Base-by-base conservation (phyloP, 179 eudicot genomes). In the Dionaea muscipula region DNA sequence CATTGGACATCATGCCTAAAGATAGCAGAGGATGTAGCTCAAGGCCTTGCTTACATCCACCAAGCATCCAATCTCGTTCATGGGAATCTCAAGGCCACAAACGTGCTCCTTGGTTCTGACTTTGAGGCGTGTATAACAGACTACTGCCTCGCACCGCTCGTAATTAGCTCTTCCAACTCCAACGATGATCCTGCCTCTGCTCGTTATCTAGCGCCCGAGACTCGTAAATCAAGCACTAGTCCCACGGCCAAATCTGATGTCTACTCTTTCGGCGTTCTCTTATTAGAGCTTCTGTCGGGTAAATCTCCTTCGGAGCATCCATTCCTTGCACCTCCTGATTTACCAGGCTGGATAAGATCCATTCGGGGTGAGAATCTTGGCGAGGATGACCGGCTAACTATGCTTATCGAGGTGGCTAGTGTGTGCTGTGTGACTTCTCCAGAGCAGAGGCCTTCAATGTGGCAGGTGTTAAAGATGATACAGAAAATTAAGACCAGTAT, bases 1-100 rank as follows among this genome's bases (percentile, higher is more conserved):
- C 97, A 89, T 65, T 89, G 97, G 97, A 89, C 97, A 12, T 89
- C 97, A 19, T 89, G 97, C 69, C 72, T 89, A 31, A 89, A 89
- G 67, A 81, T 89, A 60, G 97, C 97, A 20, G 95, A 89, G 63
- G 97, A 89, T 40, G 84, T 90, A 38, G 95, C 97, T 22, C 79
- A 83, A 46, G 97, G 95, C 62, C 94, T 90, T 23, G 83, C 94
- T 10, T 90, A 81, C 78, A 90, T 90, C 58, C 97, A 90, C 61
- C 95, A 86, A 70, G 83, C 94, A n/a, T 81, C 95, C 26, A 75
- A 64, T 37, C 78, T 81, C 41, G 65, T 73, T 52, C 97, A 90
- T 43, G 95, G 95, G 51, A 90, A 86, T 67, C 75, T 90, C 51
- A 90, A 90, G 65, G 81, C 97, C 25, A 56, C 90, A 51, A 90